Percentiles rank a stretch among this genome's conserved stretches.
These are phyloP conservation scores for Vanderwaltozyma yarrowii DNA, from an alignment of 805 yeast species.

Conservation along the genomic window DNA sequence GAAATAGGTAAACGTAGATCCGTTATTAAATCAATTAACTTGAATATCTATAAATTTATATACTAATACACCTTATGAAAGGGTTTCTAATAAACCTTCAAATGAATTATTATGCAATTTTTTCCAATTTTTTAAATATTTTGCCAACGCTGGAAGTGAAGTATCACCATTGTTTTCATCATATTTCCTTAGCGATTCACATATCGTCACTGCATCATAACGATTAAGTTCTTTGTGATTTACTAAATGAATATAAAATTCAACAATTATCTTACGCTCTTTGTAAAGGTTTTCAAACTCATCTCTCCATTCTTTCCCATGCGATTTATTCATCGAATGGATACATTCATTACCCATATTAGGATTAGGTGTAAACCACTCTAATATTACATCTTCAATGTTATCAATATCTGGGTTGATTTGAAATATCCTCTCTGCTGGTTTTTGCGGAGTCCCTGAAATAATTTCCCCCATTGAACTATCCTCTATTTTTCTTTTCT, in stretches of 20 bases:
- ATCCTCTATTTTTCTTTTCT: neutral
- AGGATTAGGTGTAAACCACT: conserved; percentile 29
- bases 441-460: neutral
- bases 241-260: conserved; percentile 23
- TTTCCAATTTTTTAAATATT: conserved; percentile 18
- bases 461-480: neutral
- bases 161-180: conserved; percentile 1
- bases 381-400: conserved; percentile 22
- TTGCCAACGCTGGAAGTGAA: conserved; percentile 9
- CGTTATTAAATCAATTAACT: too few relatives aligned
- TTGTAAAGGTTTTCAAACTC: conserved; percentile 16
- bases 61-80: neutral
- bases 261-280: conserved; percentile 22
- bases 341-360: conserved; percentile 20
- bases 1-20: too few relatives aligned
- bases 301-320: conserved; percentile 23
- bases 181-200: conserved; percentile 11
- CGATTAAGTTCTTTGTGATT: conserved; percentile 16
- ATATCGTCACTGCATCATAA: conserved; percentile 19
- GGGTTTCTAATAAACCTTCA: neutral
- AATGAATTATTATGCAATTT: conserved; percentile 2
- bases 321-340: conserved; percentile 24
- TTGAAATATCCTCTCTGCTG: conserved; percentile 3
- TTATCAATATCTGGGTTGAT: conserved; percentile 12
- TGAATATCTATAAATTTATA: too few relatives aligned